These are phyloP conservation scores for Metarhizium humberi DNA, from an alignment of 2,329 filamentous ascomycete genomes.

Conservation along the genomic window DNA sequence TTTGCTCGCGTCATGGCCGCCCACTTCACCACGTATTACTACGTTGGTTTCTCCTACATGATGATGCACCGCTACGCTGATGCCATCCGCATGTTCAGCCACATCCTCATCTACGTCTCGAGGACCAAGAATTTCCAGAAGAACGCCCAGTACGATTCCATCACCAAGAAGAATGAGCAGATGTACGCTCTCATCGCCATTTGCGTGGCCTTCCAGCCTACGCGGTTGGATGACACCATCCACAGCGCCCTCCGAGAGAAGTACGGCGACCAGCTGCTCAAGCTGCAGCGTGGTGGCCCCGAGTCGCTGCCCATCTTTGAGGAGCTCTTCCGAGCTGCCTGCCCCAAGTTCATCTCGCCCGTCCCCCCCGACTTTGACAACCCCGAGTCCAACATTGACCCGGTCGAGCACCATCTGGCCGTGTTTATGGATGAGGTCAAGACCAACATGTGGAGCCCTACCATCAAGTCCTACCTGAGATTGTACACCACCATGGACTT, in stretches of 20 bases:
- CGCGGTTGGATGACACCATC: conserved; percentile 95
- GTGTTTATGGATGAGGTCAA: conserved; percentile 99
- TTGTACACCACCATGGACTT: conserved; percentile 99
- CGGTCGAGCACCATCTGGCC: conserved; percentile 89
- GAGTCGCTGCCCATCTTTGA: conserved; percentile 95
- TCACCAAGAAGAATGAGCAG: conserved; percentile 99
- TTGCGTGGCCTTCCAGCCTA: conserved; percentile 96
- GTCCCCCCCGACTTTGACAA: conserved; percentile 97
- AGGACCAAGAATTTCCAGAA: conserved; percentile 99
- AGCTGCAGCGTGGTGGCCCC: conserved; percentile 91
- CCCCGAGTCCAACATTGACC: conserved; percentile 91
- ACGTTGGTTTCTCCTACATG: conserved; percentile 99
- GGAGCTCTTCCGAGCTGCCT: conserved; percentile 95
- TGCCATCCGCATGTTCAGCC: conserved; percentile 99
- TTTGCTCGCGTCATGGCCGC: conserved; percentile 99
- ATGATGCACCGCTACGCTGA: conserved; percentile 99
- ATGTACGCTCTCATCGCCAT: conserved; percentile 99
- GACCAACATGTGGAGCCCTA: conserved; percentile 97
- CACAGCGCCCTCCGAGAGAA: conserved; percentile 97
- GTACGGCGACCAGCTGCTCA: conserved; percentile 96
- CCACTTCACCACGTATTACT: conserved; percentile 99
- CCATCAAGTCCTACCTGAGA: conserved; percentile 95
- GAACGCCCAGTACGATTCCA: conserved; percentile 95
- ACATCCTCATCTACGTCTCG: conserved; percentile 98
- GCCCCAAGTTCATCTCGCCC: conserved; percentile 98